These are phyloP conservation scores for Fusarium sp. DNA, from an alignment of 2,329 filamentous ascomycete genomes.

Conservation along the genomic window DNA sequence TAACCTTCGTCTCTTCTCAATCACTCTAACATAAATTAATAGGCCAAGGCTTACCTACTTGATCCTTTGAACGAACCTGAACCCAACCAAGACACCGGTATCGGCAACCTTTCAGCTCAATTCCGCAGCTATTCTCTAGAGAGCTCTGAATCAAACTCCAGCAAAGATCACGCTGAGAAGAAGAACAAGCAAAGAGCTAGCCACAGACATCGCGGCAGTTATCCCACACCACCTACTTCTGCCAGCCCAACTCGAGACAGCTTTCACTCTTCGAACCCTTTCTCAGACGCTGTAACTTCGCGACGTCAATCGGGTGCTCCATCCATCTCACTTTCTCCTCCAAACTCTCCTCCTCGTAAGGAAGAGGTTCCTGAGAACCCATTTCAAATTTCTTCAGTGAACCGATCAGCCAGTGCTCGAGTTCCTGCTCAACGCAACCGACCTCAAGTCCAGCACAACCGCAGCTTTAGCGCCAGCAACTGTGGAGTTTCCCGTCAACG, in stretches of 20 bases:
- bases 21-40: slow-evolving; percentile 18
- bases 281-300: slow-evolving; percentile 40
- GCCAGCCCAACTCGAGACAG: slow-evolving; percentile 61
- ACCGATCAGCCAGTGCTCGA: slow-evolving; percentile 46
- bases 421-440: slow-evolving; percentile 21
- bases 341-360: slow-evolving; percentile 33
- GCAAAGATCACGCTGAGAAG: slow-evolving; percentile 7
- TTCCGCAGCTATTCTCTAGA: slow-evolving; percentile 34
- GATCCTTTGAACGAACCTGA: slow-evolving; percentile 76
- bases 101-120: slow-evolving; percentile 40
- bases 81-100: slow-evolving; percentile 73
- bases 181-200: slow-evolving; percentile 16
- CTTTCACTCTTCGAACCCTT: slow-evolving; percentile 61
- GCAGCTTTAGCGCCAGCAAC: slow-evolving; percentile 41
- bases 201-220: slow-evolving; percentile 25
- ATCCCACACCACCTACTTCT: slow-evolving; percentile 65
- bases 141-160: slow-evolving; percentile 19
- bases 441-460: slow-evolving; percentile 24
- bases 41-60: slow-evolving; percentile 75
- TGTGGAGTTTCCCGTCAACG: slow-evolving; percentile 26
- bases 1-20: neutral
- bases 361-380: slow-evolving; percentile 38
- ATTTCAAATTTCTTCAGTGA: slow-evolving; percentile 47
- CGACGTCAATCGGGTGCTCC: slow-evolving; percentile 30
- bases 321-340: slow-evolving; percentile 28